A percentile compares a stretch with the other conserved stretches of the same genome.
Evolutionary conservation across 169 alveolate species (phyloP).

Genomic region (Eimeria maxima): DNA sequence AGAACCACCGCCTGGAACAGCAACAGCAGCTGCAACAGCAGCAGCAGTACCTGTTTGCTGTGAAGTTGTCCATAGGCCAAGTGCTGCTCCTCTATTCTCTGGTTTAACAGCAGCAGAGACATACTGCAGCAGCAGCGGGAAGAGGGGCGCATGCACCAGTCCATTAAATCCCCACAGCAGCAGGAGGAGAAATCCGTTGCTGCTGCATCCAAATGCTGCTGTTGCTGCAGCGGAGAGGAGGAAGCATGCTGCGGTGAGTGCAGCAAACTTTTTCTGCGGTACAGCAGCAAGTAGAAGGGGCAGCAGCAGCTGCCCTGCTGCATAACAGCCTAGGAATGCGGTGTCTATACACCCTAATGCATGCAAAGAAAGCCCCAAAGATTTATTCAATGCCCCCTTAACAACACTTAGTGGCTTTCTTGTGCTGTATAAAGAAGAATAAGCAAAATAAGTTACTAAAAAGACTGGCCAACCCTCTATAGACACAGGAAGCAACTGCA

Average conservation of each 20-base stretch:
- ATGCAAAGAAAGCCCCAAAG: constrained; percentile 77
- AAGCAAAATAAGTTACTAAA: constrained; percentile 83
- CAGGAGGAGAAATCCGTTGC: not conserved
- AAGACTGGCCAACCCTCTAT: constrained; percentile 24
- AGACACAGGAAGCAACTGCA: constrained; percentile 20
- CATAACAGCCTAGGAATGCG: constrained; percentile 86
- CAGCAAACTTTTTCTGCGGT: constrained; percentile 14
- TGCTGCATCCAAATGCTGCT: constrained; percentile 77
- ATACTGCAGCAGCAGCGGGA: constrained; percentile 85
- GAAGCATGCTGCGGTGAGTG: not conserved
- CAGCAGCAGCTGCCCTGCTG: constrained; percentile 85
- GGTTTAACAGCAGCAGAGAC: constrained; percentile 77
- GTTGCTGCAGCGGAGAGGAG: not conserved
- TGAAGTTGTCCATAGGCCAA: constrained; percentile 87
- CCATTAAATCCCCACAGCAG: constrained; percentile 83
- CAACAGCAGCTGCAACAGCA: constrained; percentile 2
- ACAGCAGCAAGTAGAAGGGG: constrained; percentile 82
- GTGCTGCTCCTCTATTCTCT: constrained; percentile 82
- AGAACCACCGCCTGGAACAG: not conserved
- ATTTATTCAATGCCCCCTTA: constrained; percentile 82
- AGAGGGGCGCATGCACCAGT: constrained; percentile 85
- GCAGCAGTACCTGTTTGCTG: constrained; percentile 82
- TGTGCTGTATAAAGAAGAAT: constrained; percentile 84
- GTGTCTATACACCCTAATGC: constrained; percentile 87
- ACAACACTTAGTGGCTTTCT: constrained; percentile 88